These are phyloP conservation scores for Haberlea rhodopensis DNA, from an alignment of 257 asterid genomes.

Conservation along the genomic window DNA sequence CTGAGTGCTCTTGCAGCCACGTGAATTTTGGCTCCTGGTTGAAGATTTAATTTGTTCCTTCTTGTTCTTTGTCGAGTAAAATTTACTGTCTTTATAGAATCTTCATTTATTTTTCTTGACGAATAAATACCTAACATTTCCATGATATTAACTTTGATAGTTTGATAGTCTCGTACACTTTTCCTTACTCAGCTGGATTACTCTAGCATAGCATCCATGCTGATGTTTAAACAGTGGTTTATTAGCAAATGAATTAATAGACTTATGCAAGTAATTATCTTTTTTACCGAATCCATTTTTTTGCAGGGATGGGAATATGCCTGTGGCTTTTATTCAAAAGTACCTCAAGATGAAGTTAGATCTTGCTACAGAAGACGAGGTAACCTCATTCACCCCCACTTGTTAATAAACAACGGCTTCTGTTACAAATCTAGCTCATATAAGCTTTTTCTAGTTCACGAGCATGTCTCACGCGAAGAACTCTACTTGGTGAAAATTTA, in stretches of 20 bases:
- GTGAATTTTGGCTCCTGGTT: neutral
- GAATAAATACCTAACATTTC: neutral
- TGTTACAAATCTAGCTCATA: slow-evolving; percentile 6
- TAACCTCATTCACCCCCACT: slow-evolving; percentile 30
- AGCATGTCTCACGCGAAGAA: slow-evolving; percentile 2
- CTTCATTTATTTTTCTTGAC: neutral
- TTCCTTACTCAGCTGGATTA: slow-evolving; percentile 10
- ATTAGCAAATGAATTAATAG: neutral
- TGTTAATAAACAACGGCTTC: neutral
- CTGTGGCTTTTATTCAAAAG: slow-evolving; percentile 73
- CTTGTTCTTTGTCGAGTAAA: neutral
- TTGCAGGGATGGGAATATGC: slow-evolving; percentile 77
- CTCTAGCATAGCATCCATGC: neutral
- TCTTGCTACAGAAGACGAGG: slow-evolving; percentile 81
- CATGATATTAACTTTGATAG: neutral
- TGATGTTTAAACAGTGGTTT: neutral
- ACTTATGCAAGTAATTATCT: neutral
- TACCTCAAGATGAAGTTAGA: slow-evolving; percentile 80
- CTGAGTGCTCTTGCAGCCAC: neutral
- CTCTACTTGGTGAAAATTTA: neutral
- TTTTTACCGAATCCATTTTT: slow-evolving; percentile 18
- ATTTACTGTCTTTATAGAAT: neutral
- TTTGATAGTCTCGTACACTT: neutral
- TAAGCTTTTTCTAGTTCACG: neutral
- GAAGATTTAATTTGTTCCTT: slow-evolving; percentile 15